Base-by-base conservation (phyloP, 495 filamentous ascomycete species). In the Evansstolkia leycettana region DNA sequence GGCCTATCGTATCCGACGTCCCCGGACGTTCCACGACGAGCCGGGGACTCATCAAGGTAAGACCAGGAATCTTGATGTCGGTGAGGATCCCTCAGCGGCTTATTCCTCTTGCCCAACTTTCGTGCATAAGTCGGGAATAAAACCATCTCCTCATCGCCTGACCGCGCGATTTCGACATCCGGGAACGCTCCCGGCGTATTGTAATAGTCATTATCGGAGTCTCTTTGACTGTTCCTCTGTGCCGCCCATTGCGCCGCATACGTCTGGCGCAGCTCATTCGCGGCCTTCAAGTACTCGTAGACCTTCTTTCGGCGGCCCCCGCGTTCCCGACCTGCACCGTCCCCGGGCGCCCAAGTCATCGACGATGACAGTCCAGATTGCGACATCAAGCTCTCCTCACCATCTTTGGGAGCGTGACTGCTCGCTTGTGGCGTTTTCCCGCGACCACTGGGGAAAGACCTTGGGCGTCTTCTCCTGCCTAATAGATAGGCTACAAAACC, bases 41-140 rank as follows among this genome's bases (percentile, higher is more conserved):
- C n/a, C n/a, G 29, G 16, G 2, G n/a, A 15, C n/a, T 31, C 29
- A 2, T 31, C 29, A 2, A 16, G 12, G 15, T 30, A 5, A 6
- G 28, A 7, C 28, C 28, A 30, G n/a, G 5, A 5, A 6, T 17
- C 29, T 35, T 33, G 7, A 43, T 40, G 31, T 39, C 42, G 13
- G 37, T 31, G 16, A 31, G 14, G 7, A 14, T 31, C 14, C 9
- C 4, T 16, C 3, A 7, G n/a, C 15, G 45, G 46, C 18, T 48
- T 57, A 36, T 54, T 43, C 27, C 50, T 46, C 28, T 54, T 40
- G 12, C 44, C 33, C 55, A 92, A 70, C 47, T 67, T 69, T 53
- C 83, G 66, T 28, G 83, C 82, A 60, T 96, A 92, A 47, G 84
- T 89, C 6, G 90, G 90, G 49, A 95, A 99, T 10, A 96, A 47